These are phyloP conservation scores for Paecilomyces formosus DNA, from an alignment of 2,329 filamentous ascomycete genomes.

Conservation along the genomic window DNA sequence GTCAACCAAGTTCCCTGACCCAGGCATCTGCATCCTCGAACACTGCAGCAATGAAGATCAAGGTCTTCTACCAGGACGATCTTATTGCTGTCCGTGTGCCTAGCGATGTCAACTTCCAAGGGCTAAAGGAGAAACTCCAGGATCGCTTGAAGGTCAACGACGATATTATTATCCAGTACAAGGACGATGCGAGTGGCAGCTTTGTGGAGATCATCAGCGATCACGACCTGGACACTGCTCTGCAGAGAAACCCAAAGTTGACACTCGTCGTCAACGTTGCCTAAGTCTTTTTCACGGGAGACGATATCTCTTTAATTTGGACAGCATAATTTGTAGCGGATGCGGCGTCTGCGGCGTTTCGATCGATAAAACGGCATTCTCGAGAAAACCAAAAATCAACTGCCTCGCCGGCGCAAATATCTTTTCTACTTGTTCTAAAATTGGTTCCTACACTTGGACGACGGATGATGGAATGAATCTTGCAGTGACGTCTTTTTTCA, in stretches of 20 bases:
- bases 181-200: constrained; percentile 71
- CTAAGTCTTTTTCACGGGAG: constrained; percentile 9
- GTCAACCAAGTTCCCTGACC: constrained; percentile 48
- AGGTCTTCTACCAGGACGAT: constrained; percentile 88
- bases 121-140: constrained; percentile 74
- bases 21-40: constrained; percentile 32
- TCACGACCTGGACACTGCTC: constrained; percentile 70
- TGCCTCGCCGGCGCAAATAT: constrained; percentile 15
- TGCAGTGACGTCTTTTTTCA: constrained; percentile 16
- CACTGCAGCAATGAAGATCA: constrained; percentile 70
- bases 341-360: constrained; percentile 18
- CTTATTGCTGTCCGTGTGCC: constrained; percentile 87
- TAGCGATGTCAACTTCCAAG: constrained; percentile 66
- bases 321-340: constrained; percentile 9
- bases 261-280: constrained; percentile 57
- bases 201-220: constrained; percentile 71
- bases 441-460: constrained; percentile 14
- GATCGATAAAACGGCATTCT: constrained; percentile 11
- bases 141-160: constrained; percentile 75
- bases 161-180: constrained; percentile 74
- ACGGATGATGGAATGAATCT: constrained; percentile 27
- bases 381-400: constrained; percentile 10
- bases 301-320: background rate
- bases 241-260: constrained; percentile 81
- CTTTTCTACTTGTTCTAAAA: constrained; percentile 5